phyloP scores from a whole-genome alignment of 2,329 filamentous ascomycete genomes.

The Pestalotiopsis sp. region DNA sequence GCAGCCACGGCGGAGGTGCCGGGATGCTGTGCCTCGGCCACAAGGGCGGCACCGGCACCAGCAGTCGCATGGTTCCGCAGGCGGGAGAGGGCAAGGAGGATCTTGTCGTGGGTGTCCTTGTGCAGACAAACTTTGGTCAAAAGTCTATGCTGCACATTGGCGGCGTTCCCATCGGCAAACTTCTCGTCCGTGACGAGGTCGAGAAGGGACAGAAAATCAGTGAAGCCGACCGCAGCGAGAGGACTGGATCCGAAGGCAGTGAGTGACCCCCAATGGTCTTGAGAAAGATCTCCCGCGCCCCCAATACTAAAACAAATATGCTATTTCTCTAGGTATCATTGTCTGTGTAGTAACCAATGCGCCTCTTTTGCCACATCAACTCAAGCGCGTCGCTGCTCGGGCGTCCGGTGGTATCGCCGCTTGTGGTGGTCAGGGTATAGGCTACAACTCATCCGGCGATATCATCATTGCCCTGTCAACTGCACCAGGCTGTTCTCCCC shows the following conservation, averaged over 20 bases:
- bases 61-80: not conserved
- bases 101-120: conserved; percentile 4
- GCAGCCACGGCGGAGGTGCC: conserved; percentile 3
- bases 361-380: conserved; percentile 11
- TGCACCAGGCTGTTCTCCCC: not conserved
- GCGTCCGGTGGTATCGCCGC: not conserved
- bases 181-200: conserved; percentile 3
- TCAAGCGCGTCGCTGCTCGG: conserved; percentile 9
- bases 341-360: conserved; percentile 10
- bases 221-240: not conserved
- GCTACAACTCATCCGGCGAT: conserved; percentile 9
- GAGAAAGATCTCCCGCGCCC: not conserved
- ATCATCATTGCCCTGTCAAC: conserved; percentile 12
- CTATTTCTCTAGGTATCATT: not conserved
- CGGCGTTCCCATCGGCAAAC: conserved; percentile 10
- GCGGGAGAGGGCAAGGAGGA: not conserved
- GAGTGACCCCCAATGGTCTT: not conserved
- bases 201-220: not conserved
- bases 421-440: not conserved
- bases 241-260: conserved; percentile 10
- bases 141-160: conserved; percentile 8
- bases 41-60: conserved; percentile 11
- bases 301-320: not conserved
- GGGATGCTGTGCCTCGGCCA: conserved; percentile 6
- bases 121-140: conserved; percentile 5